phyloP scores from a whole-genome alignment of 1,284 basidiomycete genomes.

The Garcileccinum viscosum region DNA sequence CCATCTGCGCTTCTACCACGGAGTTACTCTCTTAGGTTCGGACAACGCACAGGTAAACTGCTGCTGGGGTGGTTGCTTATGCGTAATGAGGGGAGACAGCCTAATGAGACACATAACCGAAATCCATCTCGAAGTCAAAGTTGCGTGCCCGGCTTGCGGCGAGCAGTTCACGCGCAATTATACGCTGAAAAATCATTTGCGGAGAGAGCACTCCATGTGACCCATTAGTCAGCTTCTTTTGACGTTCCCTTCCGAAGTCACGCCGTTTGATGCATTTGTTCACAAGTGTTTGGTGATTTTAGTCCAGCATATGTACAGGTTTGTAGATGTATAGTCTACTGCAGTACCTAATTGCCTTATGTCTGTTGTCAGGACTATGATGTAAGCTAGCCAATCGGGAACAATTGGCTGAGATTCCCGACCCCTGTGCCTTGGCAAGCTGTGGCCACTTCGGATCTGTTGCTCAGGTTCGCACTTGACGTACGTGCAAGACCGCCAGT shows the following conservation, averaged over 20 bases:
- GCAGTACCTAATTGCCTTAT: conserved; percentile 16
- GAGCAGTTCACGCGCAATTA: conserved; percentile 36
- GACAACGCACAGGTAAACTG: conserved; percentile 22
- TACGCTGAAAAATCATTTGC: conserved; percentile 25
- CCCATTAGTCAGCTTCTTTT: conserved; percentile 16
- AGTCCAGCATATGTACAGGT: background rate
- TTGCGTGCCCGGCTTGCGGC: conserved; percentile 24
- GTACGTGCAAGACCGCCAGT: too few species aligned
- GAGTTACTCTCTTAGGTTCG: conserved; percentile 20
- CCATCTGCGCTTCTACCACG: conserved; percentile 33
- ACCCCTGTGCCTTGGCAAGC: conserved; percentile 1
- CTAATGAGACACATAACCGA: conserved; percentile 36
- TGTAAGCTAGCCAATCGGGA: background rate
- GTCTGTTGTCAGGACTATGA: conserved; percentile 9
- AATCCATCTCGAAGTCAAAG: conserved; percentile 30
- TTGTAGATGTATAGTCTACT: background rate
- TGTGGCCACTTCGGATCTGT: background rate
- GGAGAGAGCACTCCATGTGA: conserved; percentile 15
- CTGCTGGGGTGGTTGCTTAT: conserved; percentile 25
- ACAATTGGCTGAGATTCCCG: background rate
- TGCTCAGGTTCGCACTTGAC: background rate
- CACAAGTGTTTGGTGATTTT: conserved; percentile 5
- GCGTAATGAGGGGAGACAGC: conserved; percentile 38
- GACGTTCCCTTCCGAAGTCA: background rate
- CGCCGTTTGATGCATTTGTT: conserved; percentile 7